Conservation (phyloP, 2,329 filamentous ascomycete genomes). For the Aspergillus eucalypticola region DNA sequence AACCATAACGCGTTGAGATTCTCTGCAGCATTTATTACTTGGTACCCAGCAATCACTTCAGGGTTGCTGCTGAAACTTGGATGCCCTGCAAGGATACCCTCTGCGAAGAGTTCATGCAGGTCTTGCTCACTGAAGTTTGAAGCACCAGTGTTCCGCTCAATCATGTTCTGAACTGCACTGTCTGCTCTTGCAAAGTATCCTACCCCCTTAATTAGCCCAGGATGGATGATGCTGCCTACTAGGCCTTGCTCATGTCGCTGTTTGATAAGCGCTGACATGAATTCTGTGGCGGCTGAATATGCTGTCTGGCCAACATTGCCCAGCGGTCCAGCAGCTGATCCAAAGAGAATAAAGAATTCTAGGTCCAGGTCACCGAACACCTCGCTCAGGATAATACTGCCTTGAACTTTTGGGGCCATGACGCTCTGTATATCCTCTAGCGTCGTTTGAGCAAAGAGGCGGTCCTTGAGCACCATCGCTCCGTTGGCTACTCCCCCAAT, state of each 20-base stretch:
- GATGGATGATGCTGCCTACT: neutral
- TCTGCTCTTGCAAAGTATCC: neutral
- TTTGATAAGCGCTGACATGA: constrained; percentile 7
- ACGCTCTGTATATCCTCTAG: neutral
- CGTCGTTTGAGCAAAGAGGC: neutral
- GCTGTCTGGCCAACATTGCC: constrained; percentile 6
- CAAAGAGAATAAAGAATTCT: constrained; percentile 4
- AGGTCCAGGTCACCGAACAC: neutral
- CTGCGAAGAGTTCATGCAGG: constrained; percentile 33
- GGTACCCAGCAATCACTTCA: constrained; percentile 8
- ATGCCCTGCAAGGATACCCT: constrained; percentile 29
- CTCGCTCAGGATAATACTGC: neutral
- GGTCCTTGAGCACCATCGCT: constrained; percentile 5
- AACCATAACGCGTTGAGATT: neutral
- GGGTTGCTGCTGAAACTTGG: constrained; percentile 14
- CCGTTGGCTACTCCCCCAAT: constrained; percentile 1
- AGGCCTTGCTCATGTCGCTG: neutral
- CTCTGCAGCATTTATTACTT: neutral
- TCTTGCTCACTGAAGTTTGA: constrained; percentile 29
- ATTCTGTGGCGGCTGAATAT: constrained; percentile 1
- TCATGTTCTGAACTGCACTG: neutral
- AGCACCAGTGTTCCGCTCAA: neutral
- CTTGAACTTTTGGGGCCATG: constrained; percentile 1
- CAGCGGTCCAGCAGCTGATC: constrained; percentile 6
- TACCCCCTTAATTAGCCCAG: neutral